Evolutionary conservation across 768 basidiomycete genomes (phyloP).

Genomic region (Lactarius hengduanensis): DNA sequence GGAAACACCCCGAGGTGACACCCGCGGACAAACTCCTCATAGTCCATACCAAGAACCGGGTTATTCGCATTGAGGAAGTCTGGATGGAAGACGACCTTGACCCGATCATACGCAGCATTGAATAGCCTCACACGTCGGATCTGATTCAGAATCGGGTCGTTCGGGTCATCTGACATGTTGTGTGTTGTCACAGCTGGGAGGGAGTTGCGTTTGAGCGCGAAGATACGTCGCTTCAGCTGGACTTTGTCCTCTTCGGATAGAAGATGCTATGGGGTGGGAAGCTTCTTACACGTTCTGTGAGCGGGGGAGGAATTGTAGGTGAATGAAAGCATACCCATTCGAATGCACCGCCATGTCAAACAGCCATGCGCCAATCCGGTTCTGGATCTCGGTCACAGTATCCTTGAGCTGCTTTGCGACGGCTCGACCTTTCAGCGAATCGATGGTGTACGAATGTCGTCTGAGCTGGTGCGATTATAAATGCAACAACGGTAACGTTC

Average conservation of each 20-base stretch:
- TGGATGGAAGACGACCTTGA: slow-evolving; percentile 97
- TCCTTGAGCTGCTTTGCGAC: slow-evolving; percentile 96
- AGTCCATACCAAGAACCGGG: slow-evolving; percentile 94
- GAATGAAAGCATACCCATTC: slow-evolving; percentile 59
- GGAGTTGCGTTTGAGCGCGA: slow-evolving; percentile 91
- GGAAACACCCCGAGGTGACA: slow-evolving; percentile 99
- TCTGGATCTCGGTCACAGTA: slow-evolving; percentile 94
- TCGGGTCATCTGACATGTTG: slow-evolving; percentile 94
- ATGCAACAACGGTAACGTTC: slow-evolving; percentile 87
- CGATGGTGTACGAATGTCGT: slow-evolving; percentile 97
- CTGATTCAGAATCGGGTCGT: slow-evolving; percentile 93
- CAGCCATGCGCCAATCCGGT: slow-evolving; percentile 85
- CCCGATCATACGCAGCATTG: slow-evolving; percentile 83
- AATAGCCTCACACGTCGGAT: slow-evolving; percentile 93
- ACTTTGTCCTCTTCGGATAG: slow-evolving; percentile 92
- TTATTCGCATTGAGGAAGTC: slow-evolving; percentile 98
- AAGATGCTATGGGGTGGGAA: slow-evolving; percentile 71
- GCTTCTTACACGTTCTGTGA: slow-evolving; percentile 43
- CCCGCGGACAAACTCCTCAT: slow-evolving; percentile 98
- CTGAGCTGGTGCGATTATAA: slow-evolving; percentile 97
- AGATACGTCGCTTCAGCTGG: slow-evolving; percentile 91
- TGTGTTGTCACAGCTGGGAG: slow-evolving; percentile 98
- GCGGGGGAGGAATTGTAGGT: not conserved
- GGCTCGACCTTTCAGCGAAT: slow-evolving; percentile 95
- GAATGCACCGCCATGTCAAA: slow-evolving; percentile 95